Evolutionary conservation across 148 eudicot genomes (phyloP).

Genomic region (Silene uniflora): DNA sequence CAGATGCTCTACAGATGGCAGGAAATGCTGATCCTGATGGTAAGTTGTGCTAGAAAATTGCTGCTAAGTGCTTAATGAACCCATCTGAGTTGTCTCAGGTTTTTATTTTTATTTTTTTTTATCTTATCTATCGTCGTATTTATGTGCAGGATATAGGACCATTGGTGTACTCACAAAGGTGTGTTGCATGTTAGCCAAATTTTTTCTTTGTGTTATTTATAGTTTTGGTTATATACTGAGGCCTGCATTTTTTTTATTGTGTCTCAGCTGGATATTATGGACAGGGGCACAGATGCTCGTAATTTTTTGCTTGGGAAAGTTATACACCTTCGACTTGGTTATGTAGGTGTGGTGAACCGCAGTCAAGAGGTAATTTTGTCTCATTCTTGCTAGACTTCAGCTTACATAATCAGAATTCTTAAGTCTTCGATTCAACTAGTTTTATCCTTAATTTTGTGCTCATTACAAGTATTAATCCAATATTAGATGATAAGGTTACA

Average conservation of each 20-base stretch:
- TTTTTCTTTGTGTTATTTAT: neutral
- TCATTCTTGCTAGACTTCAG: neutral
- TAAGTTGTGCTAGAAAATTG: constrained; percentile 27
- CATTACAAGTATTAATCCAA: too few relatives aligned
- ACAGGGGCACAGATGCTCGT: constrained; percentile 92
- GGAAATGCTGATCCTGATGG: constrained; percentile 93
- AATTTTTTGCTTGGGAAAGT: constrained; percentile 91
- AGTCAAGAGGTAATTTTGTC: constrained; percentile 72
- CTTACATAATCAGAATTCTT: neutral
- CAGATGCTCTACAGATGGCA: constrained; percentile 96
- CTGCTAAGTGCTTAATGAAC: neutral
- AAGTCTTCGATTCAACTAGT: too few relatives aligned
- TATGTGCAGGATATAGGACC: constrained; percentile 65
- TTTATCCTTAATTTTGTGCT: too few relatives aligned
- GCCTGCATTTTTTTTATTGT: constrained; percentile 18
- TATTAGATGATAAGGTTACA: too few relatives aligned
- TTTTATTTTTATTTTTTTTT: constrained; percentile 8
- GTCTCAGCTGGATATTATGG: constrained; percentile 87
- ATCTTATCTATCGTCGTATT: too few relatives aligned
- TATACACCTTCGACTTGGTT: constrained; percentile 87
- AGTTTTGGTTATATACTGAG: neutral
- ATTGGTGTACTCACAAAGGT: constrained; percentile 97
- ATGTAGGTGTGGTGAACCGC: constrained; percentile 89
- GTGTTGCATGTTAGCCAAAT: neutral
- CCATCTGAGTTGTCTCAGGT: neutral